Conservation (phyloP, 2,329 filamentous ascomycete genomes). For the Diaporthe destruens region DNA sequence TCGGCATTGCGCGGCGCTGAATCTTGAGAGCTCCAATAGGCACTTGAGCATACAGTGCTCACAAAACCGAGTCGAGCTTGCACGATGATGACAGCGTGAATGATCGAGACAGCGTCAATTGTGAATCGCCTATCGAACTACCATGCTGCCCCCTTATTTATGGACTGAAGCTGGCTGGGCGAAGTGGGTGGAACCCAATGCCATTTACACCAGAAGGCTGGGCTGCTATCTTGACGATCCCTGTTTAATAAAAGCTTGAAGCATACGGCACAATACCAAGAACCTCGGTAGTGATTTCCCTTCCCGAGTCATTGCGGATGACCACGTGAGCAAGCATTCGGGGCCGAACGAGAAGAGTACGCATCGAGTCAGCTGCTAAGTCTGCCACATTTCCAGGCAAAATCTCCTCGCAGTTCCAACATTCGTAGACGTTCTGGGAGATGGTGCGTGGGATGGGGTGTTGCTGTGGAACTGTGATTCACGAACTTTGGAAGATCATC, state of each 20-base stretch:
- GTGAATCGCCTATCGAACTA: neutral
- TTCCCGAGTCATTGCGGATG: neutral
- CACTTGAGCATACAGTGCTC: neutral
- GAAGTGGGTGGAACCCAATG: neutral
- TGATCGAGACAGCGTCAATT: no score
- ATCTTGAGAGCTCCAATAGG: slow-evolving; percentile 1
- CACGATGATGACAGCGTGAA: no score
- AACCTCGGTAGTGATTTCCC: neutral
- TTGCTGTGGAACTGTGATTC: neutral
- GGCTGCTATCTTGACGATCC: slow-evolving; percentile 13
- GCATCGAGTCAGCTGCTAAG: neutral
- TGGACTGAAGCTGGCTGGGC: neutral
- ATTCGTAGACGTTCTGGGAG: neutral
- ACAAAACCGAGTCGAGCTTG: no score
- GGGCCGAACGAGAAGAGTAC: neutral
- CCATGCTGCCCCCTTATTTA: neutral
- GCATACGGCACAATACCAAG: no score
- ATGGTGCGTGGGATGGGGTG: neutral
- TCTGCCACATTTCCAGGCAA: neutral
- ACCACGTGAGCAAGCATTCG: neutral
- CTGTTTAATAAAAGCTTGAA: neutral
- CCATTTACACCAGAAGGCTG: neutral
- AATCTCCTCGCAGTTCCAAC: neutral
- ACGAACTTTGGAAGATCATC: neutral
- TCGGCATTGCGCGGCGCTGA: neutral